A percentile compares a stretch with the other conserved stretches of the same genome.
Conservation (phyloP, 805 yeast species). For the Suhomyces pyralidae region DNA sequence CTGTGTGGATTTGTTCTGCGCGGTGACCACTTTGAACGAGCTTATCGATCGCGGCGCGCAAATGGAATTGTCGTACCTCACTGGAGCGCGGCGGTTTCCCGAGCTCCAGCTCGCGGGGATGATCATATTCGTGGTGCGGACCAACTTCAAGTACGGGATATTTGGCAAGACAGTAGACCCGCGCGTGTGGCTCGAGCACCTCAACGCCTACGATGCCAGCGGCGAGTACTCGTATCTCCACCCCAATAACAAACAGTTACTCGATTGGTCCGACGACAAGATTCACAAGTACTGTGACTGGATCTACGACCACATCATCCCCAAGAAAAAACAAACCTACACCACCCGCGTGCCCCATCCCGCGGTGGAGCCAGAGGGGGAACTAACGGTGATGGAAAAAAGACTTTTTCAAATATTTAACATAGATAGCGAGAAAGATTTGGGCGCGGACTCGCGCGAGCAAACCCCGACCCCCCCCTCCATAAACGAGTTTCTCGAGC, state of each 20-base stretch:
- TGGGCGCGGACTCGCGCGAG: not conserved
- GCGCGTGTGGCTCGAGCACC: conserved; percentile 17
- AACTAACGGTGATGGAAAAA: conserved; percentile 26
- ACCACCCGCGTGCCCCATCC: not conserved
- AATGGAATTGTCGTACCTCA: not conserved
- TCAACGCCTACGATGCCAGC: conserved; percentile 15
- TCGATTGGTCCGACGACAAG: conserved; percentile 48
- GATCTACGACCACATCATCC: conserved; percentile 38
- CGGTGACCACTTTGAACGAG: conserved; percentile 9
- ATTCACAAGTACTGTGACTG: conserved; percentile 49
- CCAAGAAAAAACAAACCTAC: conserved; percentile 15
- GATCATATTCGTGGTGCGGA: conserved; percentile 28
- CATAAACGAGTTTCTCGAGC: not conserved
- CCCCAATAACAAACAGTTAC: conserved; percentile 26
- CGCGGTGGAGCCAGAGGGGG: conserved; percentile 11
- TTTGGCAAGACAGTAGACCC: conserved; percentile 10
- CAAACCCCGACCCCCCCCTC: not conserved
- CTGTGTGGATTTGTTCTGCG: conserved; percentile 46
- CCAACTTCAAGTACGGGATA: conserved; percentile 25
- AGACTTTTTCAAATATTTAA: conserved; percentile 33
- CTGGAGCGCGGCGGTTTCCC: conserved; percentile 20
- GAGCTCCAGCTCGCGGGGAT: conserved; percentile 36
- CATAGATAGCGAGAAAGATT: conserved; percentile 11
- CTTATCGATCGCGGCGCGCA: not conserved
- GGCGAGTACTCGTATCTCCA: conserved; percentile 14